A percentile compares a stretch with the other conserved stretches of the same genome.
These are phyloP conservation scores for Cadophora gregata DNA, from an alignment of 2,329 filamentous ascomycete genomes.

Conservation along the genomic window DNA sequence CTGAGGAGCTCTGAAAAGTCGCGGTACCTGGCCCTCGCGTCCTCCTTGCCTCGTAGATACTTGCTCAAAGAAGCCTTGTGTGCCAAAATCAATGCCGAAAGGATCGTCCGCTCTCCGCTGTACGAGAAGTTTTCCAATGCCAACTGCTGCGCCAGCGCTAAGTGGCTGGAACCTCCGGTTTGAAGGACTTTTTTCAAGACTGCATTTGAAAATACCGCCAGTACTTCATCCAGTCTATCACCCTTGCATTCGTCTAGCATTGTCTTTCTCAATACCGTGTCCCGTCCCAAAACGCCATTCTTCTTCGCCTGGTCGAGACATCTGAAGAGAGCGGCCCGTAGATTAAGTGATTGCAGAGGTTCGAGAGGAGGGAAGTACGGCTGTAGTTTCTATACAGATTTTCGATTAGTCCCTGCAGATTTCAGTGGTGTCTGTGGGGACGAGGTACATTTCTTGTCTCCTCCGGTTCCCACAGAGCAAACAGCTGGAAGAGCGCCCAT, in stretches of 20 bases:
- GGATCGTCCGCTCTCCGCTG: conserved; percentile 56
- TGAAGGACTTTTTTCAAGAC: conserved; percentile 75
- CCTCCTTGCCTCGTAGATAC: conserved; percentile 64
- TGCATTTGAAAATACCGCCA: conserved; percentile 82
- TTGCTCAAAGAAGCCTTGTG: conserved; percentile 72
- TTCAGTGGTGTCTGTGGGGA: not conserved
- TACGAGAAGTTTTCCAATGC: conserved; percentile 66
- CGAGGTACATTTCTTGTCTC: conserved; percentile 72
- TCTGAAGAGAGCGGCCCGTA: conserved; percentile 83
- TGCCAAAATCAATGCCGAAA: conserved; percentile 73
- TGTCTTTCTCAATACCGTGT: conserved; percentile 84
- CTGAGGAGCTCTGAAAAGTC: conserved; percentile 71
- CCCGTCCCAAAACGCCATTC: conserved; percentile 79
- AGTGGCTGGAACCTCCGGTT: conserved; percentile 49
- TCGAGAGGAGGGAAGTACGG: conserved; percentile 92
- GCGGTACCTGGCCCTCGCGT: conserved; percentile 61
- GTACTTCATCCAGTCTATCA: conserved; percentile 84
- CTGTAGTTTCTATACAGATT: conserved; percentile 71
- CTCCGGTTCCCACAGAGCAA: conserved; percentile 80
- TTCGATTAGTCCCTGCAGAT: conserved; percentile 16
- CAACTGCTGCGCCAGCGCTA: conserved; percentile 58
- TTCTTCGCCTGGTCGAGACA: conserved; percentile 87
- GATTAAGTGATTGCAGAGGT: conserved; percentile 87
- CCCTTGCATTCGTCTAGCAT: conserved; percentile 98
- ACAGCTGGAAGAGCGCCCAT: conserved; percentile 90